Percentiles rank a stretch among this genome's conserved stretches.
Conservation (phyloP, 2,329 filamentous ascomycete genomes). For the Lithohypha guttulata region DNA sequence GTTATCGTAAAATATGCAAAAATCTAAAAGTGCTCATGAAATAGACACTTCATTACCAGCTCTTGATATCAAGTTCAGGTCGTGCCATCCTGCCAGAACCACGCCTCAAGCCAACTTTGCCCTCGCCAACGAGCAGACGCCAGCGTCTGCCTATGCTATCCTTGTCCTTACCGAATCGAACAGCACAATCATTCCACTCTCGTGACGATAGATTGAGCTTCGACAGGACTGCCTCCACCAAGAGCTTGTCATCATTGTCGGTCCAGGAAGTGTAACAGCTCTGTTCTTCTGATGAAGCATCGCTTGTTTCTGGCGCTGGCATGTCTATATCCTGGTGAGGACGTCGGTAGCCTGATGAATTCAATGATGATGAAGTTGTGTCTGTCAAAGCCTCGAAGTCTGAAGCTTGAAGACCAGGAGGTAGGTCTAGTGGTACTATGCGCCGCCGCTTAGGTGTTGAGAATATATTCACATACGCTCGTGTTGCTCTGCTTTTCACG, state of each 20-base stretch:
- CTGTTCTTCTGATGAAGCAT: conserved; percentile 1
- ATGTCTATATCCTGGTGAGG: conserved; percentile 13
- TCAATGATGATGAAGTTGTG: conserved; percentile 21
- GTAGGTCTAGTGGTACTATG: conserved; percentile 33
- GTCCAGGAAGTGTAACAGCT: conserved; percentile 26
- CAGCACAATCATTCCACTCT: conserved; percentile 38
- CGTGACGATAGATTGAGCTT: conserved; percentile 33
- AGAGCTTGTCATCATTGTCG: conserved; percentile 31
- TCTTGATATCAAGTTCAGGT: conserved; percentile 6
- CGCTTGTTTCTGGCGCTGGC: conserved; percentile 14
- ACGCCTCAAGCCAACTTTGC: conserved; percentile 32
- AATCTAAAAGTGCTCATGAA: too few relatives aligned
- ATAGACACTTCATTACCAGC: conserved; percentile 6
- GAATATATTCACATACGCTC: conserved; percentile 11
- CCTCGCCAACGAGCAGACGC: conserved; percentile 33
- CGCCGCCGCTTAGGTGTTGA: conserved; percentile 36
- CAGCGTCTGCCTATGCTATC: conserved; percentile 34
- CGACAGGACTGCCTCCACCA: conserved; percentile 35
- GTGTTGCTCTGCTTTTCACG: conserved; percentile 15
- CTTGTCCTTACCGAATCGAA: conserved; percentile 31
- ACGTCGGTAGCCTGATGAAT: conserved; percentile 16
- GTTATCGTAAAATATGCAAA: too few relatives aligned
- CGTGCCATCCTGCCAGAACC: conserved; percentile 13
- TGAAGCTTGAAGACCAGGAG: conserved; percentile 32
- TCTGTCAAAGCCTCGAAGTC: conserved; percentile 31